Conservation (phyloP, 2,329 filamentous ascomycete species). For the Cylindrodendrum hubeiense region DNA sequence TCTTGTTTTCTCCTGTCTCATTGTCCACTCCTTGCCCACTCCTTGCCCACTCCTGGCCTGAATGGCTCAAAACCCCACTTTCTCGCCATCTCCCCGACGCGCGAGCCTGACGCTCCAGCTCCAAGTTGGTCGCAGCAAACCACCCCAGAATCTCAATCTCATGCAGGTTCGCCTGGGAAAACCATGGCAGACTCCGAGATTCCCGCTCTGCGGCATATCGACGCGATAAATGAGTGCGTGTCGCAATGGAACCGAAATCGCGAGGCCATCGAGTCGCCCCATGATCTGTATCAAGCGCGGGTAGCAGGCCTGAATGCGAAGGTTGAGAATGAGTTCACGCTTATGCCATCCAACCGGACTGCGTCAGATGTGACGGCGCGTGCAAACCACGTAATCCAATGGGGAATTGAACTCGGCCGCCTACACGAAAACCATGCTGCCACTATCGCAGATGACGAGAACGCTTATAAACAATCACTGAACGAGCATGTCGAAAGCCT, state of each 20-base stretch:
- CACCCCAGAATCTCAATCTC: neutral
- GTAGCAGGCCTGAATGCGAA: neutral
- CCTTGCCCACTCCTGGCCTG: neutral
- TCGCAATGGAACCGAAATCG: neutral
- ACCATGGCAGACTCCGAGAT: neutral
- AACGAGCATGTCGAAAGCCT: neutral
- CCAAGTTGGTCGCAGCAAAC: neutral
- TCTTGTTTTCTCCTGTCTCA: neutral
- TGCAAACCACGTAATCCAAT: neutral
- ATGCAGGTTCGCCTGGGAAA: neutral
- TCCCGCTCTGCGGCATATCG: neutral
- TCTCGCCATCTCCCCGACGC: neutral
- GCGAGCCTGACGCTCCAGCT: neutral
- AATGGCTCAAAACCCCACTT: neutral
- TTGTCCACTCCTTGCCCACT: too few species aligned
- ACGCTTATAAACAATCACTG: neutral
- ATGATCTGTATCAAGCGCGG: neutral
- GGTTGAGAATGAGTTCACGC: neutral
- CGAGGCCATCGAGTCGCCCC: neutral
- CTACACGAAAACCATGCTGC: neutral
- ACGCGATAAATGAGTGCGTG: neutral
- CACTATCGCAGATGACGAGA: neutral
- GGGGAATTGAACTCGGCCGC: too few species aligned
- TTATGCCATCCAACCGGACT: neutral
- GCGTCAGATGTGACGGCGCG: neutral